A percentile compares a stretch with the other conserved stretches of the same genome.
Evolutionary conservation across 2,329 filamentous ascomycete species (phyloP).

Genomic region (Nannizziopsis barbatae): DNA sequence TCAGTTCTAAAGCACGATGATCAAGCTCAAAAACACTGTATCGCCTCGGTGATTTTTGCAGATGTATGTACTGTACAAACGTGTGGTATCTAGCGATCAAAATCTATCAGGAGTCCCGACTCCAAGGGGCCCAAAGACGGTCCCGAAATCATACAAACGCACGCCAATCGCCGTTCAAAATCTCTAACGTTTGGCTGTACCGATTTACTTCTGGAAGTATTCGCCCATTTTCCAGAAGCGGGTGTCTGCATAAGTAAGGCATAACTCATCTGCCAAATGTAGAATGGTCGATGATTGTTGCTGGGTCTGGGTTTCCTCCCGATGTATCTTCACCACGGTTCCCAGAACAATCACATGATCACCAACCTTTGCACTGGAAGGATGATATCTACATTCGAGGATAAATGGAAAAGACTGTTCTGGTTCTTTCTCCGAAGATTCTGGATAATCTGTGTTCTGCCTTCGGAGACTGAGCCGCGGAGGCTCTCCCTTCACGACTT

Average conservation of each 20-base stretch:
- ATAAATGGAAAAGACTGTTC: constrained; percentile 29
- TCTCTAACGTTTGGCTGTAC: not conserved
- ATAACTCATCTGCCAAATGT: constrained; percentile 20
- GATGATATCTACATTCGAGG: constrained; percentile 30
- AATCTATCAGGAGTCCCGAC: too few relatives aligned
- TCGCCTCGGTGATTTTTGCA: too few relatives aligned
- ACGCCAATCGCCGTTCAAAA: too few relatives aligned
- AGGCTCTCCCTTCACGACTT: constrained; percentile 13
- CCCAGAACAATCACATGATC: constrained; percentile 35
- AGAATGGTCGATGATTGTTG: not conserved
- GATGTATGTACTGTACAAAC: too few relatives aligned
- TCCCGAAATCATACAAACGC: too few relatives aligned
- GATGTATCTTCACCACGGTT: constrained; percentile 25
- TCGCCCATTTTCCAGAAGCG: constrained; percentile 34
- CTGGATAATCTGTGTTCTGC: not conserved
- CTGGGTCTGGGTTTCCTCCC: constrained; percentile 8
- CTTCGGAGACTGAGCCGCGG: constrained; percentile 13
- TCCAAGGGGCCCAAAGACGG: too few relatives aligned
- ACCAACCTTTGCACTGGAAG: constrained; percentile 28
- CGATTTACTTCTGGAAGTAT: constrained; percentile 10
- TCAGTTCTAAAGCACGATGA: too few relatives aligned
- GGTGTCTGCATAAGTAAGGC: constrained; percentile 35
- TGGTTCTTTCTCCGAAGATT: not conserved
- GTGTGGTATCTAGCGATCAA: too few relatives aligned
- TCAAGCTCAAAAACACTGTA: too few relatives aligned